These are phyloP conservation scores for Prototheca wickerhamii DNA, from an alignment of 163 green algal species.

Conservation along the genomic window DNA sequence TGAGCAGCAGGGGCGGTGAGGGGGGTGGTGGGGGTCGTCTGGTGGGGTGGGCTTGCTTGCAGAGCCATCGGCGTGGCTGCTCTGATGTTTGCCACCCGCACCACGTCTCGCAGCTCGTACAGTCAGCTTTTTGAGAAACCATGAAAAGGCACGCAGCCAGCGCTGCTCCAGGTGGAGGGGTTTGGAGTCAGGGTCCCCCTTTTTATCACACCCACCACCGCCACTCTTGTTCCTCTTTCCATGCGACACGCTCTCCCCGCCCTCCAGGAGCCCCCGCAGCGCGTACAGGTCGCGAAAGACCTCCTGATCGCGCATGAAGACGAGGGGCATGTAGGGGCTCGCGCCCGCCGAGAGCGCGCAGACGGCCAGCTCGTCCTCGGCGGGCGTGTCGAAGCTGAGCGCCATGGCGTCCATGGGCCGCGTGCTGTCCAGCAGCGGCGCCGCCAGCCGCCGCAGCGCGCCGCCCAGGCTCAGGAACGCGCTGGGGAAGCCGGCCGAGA, in stretches of 20 bases:
- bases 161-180: too few relatives aligned
- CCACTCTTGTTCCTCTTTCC: too few relatives aligned
- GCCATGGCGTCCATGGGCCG: slow-evolving; percentile 64
- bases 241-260: too few relatives aligned
- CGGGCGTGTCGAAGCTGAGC: slow-evolving; percentile 31
- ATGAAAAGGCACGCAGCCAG: slow-evolving; percentile 29
- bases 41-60: too few relatives aligned
- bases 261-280: too few relatives aligned
- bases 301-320: slow-evolving; percentile 30
- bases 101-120: background rate
- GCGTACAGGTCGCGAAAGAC: slow-evolving; percentile 12
- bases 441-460: slow-evolving; percentile 21
- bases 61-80: too few relatives aligned
- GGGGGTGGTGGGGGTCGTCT: too few relatives aligned
- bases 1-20: slow-evolving; percentile 54
- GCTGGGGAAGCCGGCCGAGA: slow-evolving; percentile 52
- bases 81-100: background rate
- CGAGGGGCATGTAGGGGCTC: slow-evolving; percentile 48
- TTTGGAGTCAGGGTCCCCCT: too few relatives aligned
- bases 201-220: too few relatives aligned
- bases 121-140: slow-evolving; percentile 37
- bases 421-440: slow-evolving; percentile 30
- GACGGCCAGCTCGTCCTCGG: slow-evolving; percentile 59
- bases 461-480: slow-evolving; percentile 40
- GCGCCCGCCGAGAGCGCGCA: slow-evolving; percentile 34